Evolutionary conservation across 345 rosid species (phyloP).

Genomic region (Cardamine resedifolia): DNA sequence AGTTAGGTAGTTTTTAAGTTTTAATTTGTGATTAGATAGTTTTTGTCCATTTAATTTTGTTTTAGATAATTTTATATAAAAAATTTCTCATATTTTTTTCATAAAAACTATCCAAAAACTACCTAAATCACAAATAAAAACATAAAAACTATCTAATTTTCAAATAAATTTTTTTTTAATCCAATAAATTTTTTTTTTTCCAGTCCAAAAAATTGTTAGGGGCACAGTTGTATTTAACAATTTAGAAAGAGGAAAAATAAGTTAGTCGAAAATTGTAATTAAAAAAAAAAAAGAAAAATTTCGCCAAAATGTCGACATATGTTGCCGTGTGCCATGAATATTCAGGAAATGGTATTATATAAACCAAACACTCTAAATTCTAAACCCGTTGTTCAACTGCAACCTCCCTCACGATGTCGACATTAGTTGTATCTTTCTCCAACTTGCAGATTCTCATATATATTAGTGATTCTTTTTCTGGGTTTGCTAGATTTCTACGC

Average conservation of each 20-base stretch:
- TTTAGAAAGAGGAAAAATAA: not conserved
- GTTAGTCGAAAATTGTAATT: too few relatives aligned
- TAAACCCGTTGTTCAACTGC: slow-evolving; percentile 17
- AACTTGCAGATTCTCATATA: slow-evolving; percentile 13
- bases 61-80: too few relatives aligned
- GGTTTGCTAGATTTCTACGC: not conserved
- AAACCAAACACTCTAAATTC: not conserved
- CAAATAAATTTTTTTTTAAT: too few relatives aligned
- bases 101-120: too few relatives aligned
- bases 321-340: slow-evolving; percentile 31
- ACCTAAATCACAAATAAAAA: too few relatives aligned
- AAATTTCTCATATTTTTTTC: too few relatives aligned
- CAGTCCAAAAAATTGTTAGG: not conserved
- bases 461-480: not conserved
- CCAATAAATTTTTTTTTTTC: not conserved
- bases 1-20: too few relatives aligned
- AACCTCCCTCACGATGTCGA: slow-evolving; percentile 30
- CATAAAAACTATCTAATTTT: too few relatives aligned
- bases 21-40: too few relatives aligned
- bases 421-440: slow-evolving; percentile 27
- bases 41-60: too few relatives aligned
- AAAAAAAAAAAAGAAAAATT: not conserved
- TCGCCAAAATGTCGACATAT: slow-evolving; percentile 35
- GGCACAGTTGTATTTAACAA: not conserved
- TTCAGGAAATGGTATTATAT: not conserved